Percentiles rank a stretch among this genome's conserved stretches.
These are phyloP conservation scores for Dalechampia spathulata DNA, from an alignment of 441 rosid genomes.

Conservation along the genomic window DNA sequence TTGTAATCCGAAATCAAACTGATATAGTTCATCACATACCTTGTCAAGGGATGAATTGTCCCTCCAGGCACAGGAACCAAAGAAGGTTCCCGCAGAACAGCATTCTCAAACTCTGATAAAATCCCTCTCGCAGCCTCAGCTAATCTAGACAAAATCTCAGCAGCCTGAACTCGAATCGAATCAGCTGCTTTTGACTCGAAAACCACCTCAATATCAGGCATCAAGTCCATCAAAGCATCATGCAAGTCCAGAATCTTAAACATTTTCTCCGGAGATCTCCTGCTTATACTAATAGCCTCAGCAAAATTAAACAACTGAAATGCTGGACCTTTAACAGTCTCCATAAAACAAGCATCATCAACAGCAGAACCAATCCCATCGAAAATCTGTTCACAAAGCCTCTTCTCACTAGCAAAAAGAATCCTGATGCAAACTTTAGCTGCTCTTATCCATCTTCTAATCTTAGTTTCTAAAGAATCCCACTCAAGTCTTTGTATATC, in stretches of 20 bases:
- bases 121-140: conserved; percentile 83
- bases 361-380: conserved; percentile 29
- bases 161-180: conserved; percentile 50
- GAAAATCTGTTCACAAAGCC: conserved; percentile 49
- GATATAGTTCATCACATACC: conserved; percentile 89
- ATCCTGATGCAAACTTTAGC: conserved; percentile 48
- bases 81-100: conserved; percentile 52
- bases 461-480: conserved; percentile 71
- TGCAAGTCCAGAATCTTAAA: conserved; percentile 80
- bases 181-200: conserved; percentile 39
- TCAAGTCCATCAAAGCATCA: conserved; percentile 62
- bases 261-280: conserved; percentile 74
- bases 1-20: conserved; percentile 77
- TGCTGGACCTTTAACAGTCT: conserved; percentile 46
- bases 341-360: conserved; percentile 42
- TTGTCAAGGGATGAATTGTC: conserved; percentile 85
- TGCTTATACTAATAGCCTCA: conserved; percentile 67
- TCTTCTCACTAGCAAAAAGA: conserved; percentile 56
- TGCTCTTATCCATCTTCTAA: conserved; percentile 57
- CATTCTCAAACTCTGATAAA: conserved; percentile 73
- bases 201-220: conserved; percentile 38
- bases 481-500: conserved; percentile 72
- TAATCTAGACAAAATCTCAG: conserved; percentile 66
- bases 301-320: conserved; percentile 74
- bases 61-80: conserved; percentile 53